Conservation (phyloP, 768 basidiomycete species). For the Amylocystis lapponica region DNA sequence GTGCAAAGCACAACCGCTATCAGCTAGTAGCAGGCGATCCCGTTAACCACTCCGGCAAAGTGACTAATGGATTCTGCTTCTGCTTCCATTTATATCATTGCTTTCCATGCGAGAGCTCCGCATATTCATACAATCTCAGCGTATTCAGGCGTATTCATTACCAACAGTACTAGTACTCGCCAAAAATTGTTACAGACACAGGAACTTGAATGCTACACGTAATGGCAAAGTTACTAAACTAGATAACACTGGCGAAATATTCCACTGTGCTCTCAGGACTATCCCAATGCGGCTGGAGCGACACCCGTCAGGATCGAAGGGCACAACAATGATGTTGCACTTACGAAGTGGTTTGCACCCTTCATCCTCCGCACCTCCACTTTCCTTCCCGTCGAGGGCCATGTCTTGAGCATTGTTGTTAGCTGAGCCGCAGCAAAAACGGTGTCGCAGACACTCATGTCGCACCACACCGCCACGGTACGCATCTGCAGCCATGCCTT, state of each 20-base stretch:
- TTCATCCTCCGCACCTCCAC: neutral
- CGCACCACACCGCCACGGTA: neutral
- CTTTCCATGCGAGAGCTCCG: too few species aligned
- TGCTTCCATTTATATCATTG: too few species aligned
- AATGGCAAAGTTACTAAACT: neutral
- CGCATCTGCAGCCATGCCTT: neutral
- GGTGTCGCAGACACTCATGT: conserved; percentile 3
- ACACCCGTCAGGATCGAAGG: conserved; percentile 19
- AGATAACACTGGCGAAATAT: neutral
- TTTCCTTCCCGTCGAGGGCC: neutral
- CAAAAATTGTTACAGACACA: too few species aligned
- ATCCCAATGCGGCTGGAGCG: conserved; percentile 1
- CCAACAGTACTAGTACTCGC: too few species aligned
- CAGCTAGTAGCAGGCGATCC: conserved; percentile 38
- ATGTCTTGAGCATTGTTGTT: neutral
- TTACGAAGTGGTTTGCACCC: conserved; percentile 5
- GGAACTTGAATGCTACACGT: too few species aligned
- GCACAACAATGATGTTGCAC: conserved; percentile 20
- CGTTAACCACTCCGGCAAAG: conserved; percentile 95
- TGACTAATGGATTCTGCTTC: conserved; percentile 41
- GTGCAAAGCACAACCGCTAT: conserved; percentile 55
- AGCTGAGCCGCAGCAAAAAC: neutral
- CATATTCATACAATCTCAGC: too few species aligned
- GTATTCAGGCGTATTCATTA: too few species aligned
- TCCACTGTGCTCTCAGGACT: neutral